Conservation (phyloP, 345 rosid species). For the Populus euphratica region DNA sequence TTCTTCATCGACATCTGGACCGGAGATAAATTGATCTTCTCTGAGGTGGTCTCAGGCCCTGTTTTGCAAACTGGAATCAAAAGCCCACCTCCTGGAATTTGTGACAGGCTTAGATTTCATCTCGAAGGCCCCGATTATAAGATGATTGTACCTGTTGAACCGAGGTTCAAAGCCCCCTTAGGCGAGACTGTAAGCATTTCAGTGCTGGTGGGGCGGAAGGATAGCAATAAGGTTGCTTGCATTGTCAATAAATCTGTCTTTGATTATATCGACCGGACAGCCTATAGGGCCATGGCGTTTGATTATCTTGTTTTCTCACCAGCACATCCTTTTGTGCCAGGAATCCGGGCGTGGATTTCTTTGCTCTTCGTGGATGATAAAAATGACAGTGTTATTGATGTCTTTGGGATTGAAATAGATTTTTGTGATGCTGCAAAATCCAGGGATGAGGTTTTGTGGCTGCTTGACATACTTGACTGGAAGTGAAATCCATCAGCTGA, state of each 20-base stretch:
- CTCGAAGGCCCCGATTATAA: constrained; percentile 55
- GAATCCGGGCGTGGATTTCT: constrained; percentile 82
- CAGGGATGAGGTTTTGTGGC: constrained; percentile 88
- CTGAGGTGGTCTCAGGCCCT: constrained; percentile 70
- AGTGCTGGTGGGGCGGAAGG: constrained; percentile 69
- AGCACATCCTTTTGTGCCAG: constrained; percentile 64
- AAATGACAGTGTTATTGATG: constrained; percentile 54
- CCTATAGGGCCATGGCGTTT: constrained; percentile 70
- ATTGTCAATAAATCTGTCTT: constrained; percentile 60
- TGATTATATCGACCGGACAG: constrained; percentile 66
- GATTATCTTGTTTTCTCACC: constrained; percentile 85
- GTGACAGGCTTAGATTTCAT: constrained; percentile 45
- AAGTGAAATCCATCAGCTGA: constrained; percentile 39
- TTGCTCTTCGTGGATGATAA: constrained; percentile 68
- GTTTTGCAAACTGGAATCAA: constrained; percentile 56
- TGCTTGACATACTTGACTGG: constrained; percentile 93
- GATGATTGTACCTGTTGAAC: constrained; percentile 76
- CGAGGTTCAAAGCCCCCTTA: constrained; percentile 54
- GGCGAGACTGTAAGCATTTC: constrained; percentile 62
- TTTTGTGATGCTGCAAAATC: constrained; percentile 76
- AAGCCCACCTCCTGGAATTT: constrained; percentile 41
- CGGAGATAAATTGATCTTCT: constrained; percentile 62
- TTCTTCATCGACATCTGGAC: constrained; percentile 87
- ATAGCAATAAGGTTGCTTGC: constrained; percentile 64
- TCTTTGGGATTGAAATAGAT: constrained; percentile 84